Evolutionary conservation across 345 rosid genomes (phyloP).

Genomic region (Anacardium occidentale): DNA sequence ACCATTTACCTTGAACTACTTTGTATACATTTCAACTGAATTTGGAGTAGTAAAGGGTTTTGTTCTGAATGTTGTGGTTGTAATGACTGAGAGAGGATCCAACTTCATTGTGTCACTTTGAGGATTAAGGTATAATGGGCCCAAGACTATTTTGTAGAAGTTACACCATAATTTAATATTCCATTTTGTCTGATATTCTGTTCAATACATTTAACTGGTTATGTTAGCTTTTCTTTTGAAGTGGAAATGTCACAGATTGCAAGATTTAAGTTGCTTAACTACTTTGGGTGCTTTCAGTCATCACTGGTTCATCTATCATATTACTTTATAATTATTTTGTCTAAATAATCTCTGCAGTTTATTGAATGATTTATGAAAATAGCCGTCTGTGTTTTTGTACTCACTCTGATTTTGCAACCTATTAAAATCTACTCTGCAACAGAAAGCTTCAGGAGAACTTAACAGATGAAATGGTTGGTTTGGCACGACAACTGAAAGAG

Average conservation of each 20-base stretch:
- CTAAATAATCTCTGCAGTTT: not conserved
- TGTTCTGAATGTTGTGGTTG: constrained; percentile 1
- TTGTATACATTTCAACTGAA: not conserved
- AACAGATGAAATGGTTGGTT: constrained; percentile 91
- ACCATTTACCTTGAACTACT: not conserved
- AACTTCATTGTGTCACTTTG: not conserved
- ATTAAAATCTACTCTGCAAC: constrained; percentile 13
- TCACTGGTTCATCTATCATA: not conserved
- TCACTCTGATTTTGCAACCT: not conserved
- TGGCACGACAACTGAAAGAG: constrained; percentile 87
- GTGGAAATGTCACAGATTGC: not conserved
- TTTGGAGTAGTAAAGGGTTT: not conserved
- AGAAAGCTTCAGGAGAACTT: constrained; percentile 84
- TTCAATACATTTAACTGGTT: not conserved
- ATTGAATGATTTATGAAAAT: not conserved
- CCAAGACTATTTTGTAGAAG: not conserved
- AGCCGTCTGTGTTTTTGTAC: not conserved
- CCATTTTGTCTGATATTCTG: no score
- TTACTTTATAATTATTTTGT: not conserved
- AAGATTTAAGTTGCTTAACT: not conserved
- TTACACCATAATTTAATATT: no score
- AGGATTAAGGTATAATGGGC: not conserved
- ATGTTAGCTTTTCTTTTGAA: not conserved
- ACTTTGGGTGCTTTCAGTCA: not conserved
- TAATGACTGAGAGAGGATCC: not conserved